Evolutionary conservation across 441 rosid genomes (phyloP), one percentile per base, ranked within the genome.

Genomic region (Erysimum cheiri): DNA sequence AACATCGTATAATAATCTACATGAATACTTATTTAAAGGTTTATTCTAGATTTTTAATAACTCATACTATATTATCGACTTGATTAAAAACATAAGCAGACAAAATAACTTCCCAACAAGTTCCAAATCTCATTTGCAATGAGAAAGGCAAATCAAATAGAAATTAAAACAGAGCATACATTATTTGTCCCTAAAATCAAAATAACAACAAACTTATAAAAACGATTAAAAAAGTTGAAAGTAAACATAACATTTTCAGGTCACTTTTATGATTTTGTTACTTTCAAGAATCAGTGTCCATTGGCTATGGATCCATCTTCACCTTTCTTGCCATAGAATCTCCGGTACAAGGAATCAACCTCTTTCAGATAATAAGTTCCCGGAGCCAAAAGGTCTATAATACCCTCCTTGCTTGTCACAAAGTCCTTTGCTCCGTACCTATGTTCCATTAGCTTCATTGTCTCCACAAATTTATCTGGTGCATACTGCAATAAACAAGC

Each of bases 351-450:
- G 52, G 88, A 75, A 77, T 94, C 98, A 10, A 91, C 97, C 81
- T 94, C 89, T 1, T 96, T 94, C 70, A 94, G 91, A 67, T 88
- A 94, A 82, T 87, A 90, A 17, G 98, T 90, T 47, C 92, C 98
- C 0, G 96, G 85, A 57, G 92, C 83, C 85, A 92, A 78, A 63
- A 88, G 89, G 80, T 92, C 88, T 44, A 77, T 37, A 14, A 76
- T 64, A 60, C 83, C 80, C 69, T 92, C 99, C 72, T 95, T 87
- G 88, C 83, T 90, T 3, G 99, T 95, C 81, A 88, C 86, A 15
- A 88, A 92, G 85, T 87, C 98, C 75, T 90, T 95, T 44, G 85
- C 92, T 28, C 99, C 99, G 10, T 95, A 95, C 71, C 99, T 84
- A 53, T 90, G 96, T 87, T 95, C 99, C 96, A 88, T 92, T 35